Percentiles rank a stretch among this genome's conserved stretches.
Conservation (phyloP, 176 grass and related monocot genomes). For the Eremochloa ophiuroides region DNA sequence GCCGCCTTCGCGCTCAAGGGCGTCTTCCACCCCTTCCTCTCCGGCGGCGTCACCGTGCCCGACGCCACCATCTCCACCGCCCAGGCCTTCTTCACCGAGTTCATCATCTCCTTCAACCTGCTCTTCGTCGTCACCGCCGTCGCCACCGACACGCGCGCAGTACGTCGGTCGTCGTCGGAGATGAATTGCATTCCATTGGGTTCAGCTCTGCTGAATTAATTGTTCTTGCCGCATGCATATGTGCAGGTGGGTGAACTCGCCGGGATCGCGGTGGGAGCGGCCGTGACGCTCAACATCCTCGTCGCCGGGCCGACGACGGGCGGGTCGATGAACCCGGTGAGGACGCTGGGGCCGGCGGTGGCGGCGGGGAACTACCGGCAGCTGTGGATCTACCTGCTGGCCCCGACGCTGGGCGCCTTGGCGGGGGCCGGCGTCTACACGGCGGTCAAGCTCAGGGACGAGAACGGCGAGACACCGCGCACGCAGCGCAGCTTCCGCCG, state of each 20-base stretch:
- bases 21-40: conserved; percentile 92
- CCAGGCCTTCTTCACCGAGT: conserved; percentile 96
- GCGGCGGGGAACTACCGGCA: conserved; percentile 86
- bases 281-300: conserved; percentile 92
- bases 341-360: conserved; percentile 87
- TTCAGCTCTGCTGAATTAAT: too few species aligned
- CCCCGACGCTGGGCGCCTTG: conserved; percentile 76
- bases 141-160: conserved; percentile 84
- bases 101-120: conserved; percentile 95
- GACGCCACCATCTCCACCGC: conserved; percentile 64
- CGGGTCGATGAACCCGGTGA: conserved; percentile 96
- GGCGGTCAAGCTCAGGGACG: conserved; percentile 74
- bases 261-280: conserved; percentile 78
- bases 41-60: conserved; percentile 90
- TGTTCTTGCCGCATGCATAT: too few species aligned
- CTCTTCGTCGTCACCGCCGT: conserved; percentile 97
- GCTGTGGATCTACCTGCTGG: conserved; percentile 94
- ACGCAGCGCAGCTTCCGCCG: conserved; percentile 75
- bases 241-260: conserved; percentile 81
- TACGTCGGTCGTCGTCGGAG: too few species aligned
- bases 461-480: conserved; percentile 56
- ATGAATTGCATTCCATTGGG: too few species aligned
- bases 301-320: conserved; percentile 83
- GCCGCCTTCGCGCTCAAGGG: conserved; percentile 91
- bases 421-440: conserved; percentile 74